Evolutionary conservation across 345 rosid genomes (phyloP).

Genomic region (Isatis tinctoria): DNA sequence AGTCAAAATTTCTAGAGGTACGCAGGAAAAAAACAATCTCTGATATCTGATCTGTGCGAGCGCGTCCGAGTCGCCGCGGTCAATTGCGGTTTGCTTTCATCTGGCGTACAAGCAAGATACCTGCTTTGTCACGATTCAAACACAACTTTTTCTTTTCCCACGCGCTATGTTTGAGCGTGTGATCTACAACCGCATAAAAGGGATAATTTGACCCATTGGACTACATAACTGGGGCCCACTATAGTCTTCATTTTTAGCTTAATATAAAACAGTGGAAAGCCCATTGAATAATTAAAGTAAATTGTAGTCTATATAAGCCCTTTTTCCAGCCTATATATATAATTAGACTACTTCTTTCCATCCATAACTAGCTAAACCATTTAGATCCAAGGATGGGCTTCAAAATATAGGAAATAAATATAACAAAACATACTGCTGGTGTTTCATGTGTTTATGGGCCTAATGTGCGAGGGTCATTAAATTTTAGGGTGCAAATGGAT

Average conservation of each 20-base stretch:
- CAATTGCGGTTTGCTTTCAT: conserved; percentile 1
- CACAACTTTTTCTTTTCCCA: background rate
- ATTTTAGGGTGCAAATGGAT: too few relatives aligned
- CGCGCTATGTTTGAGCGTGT: background rate
- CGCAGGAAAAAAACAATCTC: background rate
- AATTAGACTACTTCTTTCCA: background rate
- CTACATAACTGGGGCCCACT: background rate
- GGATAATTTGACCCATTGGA: background rate
- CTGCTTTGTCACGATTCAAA: background rate
- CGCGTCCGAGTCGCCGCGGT: conserved; percentile 30
- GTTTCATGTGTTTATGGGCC: background rate
- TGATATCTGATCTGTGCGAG: background rate
- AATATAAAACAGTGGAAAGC: too few relatives aligned
- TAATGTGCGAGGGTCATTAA: background rate
- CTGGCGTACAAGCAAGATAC: conserved; percentile 7
- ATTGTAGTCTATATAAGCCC: background rate
- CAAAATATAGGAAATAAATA: background rate
- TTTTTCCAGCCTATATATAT: background rate
- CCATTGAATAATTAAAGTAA: background rate
- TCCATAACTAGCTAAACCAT: background rate
- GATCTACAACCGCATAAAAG: background rate
- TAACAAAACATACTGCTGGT: background rate
- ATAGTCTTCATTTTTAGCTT: background rate
- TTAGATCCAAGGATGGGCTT: background rate
- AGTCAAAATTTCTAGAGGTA: background rate